Evolutionary conservation across 768 basidiomycete species (phyloP), one percentile per base, ranked within the genome.

Genomic region (Kwoniella sp.): DNA sequence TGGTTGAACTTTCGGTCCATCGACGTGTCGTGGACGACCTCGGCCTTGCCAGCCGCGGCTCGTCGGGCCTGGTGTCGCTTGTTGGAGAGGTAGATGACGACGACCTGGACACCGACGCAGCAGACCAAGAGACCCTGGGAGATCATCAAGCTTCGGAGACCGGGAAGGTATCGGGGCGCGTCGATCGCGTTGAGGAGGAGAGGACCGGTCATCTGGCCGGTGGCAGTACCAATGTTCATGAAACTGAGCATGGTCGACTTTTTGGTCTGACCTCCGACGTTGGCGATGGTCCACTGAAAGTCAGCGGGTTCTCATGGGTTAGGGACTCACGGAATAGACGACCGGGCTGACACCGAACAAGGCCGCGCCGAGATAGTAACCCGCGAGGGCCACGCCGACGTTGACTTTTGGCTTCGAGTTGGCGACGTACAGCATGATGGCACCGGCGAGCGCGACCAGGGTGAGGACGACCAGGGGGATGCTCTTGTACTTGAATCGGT

Each of bases 181-280:
- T 73, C 70, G n/a, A 45, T 41, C 20, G 67, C 45, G 33, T 61
- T 53, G 54, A 73, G 60, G 11, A 73, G 54, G 28, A 69, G 57
- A 5, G 72, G 66, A 15, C 58, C 63, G 46, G 69, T 59, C 42
- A 73, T 69, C 56, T 74, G 71, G n/a, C 73, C 78, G 14, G 73
- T 76, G 47, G 77, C 79, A 49, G 78, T 77, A 1, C 76, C 78
- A 19, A 76, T 69, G 55, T 79, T 79, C 46, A 78, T 67, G 12
- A 78, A 57, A 6, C 77, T 77, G 9, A 78, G 78, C 1, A 76
- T 76, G 48, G 73, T 71, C 6, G 68, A 56, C 43, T 69, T 67
- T 52, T 69, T 69, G 44, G 67, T 63, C 33, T 63, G 59, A 10
- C 70, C 70, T 1, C 57, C 68, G 28, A 50, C 59, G 54, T 67